Conservation (phyloP, 176 grass and related monocot genomes). For the Cenchrus americanus region DNA sequence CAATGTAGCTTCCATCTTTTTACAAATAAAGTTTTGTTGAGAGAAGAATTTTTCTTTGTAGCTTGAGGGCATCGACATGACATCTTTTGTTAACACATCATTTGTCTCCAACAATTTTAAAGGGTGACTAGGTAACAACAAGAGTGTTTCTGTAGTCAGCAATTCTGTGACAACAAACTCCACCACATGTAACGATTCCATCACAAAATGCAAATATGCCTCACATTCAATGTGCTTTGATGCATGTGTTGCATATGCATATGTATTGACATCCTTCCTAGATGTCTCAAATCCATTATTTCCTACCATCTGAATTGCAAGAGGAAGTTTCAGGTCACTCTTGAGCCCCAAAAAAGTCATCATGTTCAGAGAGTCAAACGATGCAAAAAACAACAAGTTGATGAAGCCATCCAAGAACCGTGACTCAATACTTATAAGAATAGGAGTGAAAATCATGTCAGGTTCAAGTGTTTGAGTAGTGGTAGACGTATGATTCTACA, state of each 20-base stretch:
- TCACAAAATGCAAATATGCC: neutral
- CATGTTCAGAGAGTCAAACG: neutral
- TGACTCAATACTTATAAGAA: neutral
- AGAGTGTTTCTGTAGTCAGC: neutral
- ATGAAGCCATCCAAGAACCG: neutral
- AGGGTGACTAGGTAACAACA: neutral
- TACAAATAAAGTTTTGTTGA: neutral
- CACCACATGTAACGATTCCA: neutral
- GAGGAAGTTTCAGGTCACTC: neutral
- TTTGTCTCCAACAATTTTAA: neutral
- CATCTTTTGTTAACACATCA: neutral
- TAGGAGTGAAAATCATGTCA: neutral
- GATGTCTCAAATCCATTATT: neutral
- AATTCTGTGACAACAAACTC: neutral
- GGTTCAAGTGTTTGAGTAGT: neutral
- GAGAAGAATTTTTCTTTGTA: neutral
- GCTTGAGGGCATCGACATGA: neutral
- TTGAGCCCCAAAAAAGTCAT: neutral
- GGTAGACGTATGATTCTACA: too few relatives aligned
- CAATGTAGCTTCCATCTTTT: neutral
- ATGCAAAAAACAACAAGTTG: neutral
- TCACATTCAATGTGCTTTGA: neutral
- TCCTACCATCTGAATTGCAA: neutral
- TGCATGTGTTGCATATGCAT: neutral
- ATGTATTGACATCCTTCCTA: neutral